A percentile compares a stretch with the other conserved stretches of the same genome.
phyloP scores from a whole-genome alignment of 2,329 filamentous ascomycete species.

The Xylariaceae sp. region DNA sequence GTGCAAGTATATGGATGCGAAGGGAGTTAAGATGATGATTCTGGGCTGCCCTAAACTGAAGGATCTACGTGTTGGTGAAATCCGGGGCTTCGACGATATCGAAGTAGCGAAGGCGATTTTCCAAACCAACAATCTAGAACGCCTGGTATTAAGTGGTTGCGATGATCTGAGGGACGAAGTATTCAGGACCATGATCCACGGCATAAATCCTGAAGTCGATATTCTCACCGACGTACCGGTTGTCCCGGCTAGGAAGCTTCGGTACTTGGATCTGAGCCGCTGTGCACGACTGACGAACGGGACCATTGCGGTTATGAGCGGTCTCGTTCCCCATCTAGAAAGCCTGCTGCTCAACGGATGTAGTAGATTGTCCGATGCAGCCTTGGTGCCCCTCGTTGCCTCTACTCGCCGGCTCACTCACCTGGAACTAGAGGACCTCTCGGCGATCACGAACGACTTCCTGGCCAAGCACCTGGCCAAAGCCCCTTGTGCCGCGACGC shows the following conservation, averaged over 20 bases:
- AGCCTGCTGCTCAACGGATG: conserved; percentile 80
- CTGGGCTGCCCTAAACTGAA: conserved; percentile 66
- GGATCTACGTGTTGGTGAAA: conserved; percentile 77
- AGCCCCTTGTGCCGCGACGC: conserved; percentile 63
- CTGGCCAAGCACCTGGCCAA: conserved; percentile 68
- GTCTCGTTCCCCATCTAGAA: conserved; percentile 73
- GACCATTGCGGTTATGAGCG: conserved; percentile 65
- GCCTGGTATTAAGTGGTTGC: conserved; percentile 77
- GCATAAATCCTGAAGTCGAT: conserved; percentile 71
- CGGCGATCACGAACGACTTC: conserved; percentile 67
- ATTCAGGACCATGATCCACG: conserved; percentile 69
- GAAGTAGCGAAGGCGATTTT: conserved; percentile 72
- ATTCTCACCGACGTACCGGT: conserved; percentile 70
- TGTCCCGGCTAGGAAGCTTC: conserved; percentile 71
- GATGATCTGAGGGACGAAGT: conserved; percentile 70
- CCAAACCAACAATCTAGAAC: conserved; percentile 72
- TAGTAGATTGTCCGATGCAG: conserved; percentile 64
- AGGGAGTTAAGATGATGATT: conserved; percentile 68
- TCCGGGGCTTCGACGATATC: conserved; percentile 70
- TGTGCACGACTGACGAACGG: conserved; percentile 68
- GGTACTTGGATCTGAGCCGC: conserved; percentile 78
- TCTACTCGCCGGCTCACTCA: conserved; percentile 75
- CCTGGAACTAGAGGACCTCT: conserved; percentile 83
- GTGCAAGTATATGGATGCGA: conserved; percentile 80
- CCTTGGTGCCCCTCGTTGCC: conserved; percentile 65